These are phyloP conservation scores for Cornus suecica DNA, from an alignment of 148 eudicot species.

Conservation along the genomic window DNA sequence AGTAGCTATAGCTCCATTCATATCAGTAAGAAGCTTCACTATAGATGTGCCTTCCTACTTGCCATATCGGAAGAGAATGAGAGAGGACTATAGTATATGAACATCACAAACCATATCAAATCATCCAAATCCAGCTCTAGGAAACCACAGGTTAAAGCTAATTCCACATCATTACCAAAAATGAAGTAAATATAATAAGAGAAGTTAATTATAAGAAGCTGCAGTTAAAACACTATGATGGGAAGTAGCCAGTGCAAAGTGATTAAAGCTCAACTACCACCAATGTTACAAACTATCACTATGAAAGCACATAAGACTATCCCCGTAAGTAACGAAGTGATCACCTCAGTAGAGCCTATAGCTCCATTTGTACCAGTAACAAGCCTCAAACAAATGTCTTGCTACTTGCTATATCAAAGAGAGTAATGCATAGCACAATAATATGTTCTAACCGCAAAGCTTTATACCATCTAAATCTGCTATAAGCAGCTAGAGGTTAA, in stretches of 20 bases:
- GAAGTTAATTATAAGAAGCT: slow-evolving; percentile 27
- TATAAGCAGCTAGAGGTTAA: slow-evolving; percentile 4
- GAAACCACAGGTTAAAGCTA: slow-evolving; percentile 8
- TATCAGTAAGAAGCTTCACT: slow-evolving; percentile 35
- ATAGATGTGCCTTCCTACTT: slow-evolving; percentile 36
- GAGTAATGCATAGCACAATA: slow-evolving; percentile 12
- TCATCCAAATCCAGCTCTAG: slow-evolving; percentile 12
- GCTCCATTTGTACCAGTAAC: slow-evolving; percentile 47
- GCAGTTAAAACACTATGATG: slow-evolving; percentile 32
- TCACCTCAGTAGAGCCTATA: slow-evolving; percentile 48
- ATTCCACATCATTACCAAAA: slow-evolving; percentile 10
- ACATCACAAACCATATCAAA: not conserved
- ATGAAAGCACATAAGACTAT: slow-evolving; percentile 28
- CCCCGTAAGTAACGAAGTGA: slow-evolving; percentile 70
- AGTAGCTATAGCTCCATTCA: slow-evolving; percentile 45
- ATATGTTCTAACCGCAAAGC: not conserved
- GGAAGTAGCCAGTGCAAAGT: no score
- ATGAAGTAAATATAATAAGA: no score
- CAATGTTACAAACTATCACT: no score
- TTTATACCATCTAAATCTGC: slow-evolving; percentile 14
- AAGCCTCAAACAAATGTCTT: slow-evolving; percentile 27
- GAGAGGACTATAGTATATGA: not conserved
- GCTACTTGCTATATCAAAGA: slow-evolving; percentile 30
- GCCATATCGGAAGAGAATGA: slow-evolving; percentile 17
- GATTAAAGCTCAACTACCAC: slow-evolving; percentile 39